These are phyloP conservation scores for Leucosporidium scottii DNA, from an alignment of 768 basidiomycete genomes.

Conservation along the genomic window DNA sequence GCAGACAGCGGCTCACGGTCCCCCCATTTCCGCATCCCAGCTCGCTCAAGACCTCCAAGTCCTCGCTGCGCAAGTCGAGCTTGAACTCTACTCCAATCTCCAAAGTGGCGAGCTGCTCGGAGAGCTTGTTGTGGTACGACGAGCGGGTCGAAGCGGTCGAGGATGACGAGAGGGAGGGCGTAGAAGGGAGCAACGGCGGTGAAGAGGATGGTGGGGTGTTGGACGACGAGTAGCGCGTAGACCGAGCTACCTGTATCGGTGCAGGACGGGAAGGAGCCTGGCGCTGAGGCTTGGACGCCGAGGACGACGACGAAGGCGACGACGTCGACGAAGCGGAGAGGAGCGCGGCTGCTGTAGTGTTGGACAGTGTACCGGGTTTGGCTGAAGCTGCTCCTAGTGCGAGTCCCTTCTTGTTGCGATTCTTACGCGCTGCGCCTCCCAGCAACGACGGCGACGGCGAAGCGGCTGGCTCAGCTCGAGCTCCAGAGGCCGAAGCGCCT, in stretches of 20 bases:
- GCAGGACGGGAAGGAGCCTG: neutral
- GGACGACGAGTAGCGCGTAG: neutral
- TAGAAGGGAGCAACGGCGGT: slow-evolving; percentile 11
- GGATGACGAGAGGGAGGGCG: slow-evolving; percentile 42
- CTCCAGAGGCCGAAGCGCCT: too few relatives aligned
- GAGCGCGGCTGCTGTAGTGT: neutral
- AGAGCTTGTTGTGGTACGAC: slow-evolving; percentile 58
- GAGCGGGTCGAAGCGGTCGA: slow-evolving; percentile 35
- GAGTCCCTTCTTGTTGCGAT: slow-evolving; percentile 36
- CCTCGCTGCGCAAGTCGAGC: slow-evolving; percentile 73
- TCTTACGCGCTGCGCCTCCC: slow-evolving; percentile 9
- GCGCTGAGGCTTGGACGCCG: too few relatives aligned
- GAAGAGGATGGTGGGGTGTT: neutral
- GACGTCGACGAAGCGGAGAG: slow-evolving; percentile 4
- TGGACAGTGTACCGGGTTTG: slow-evolving; percentile 32
- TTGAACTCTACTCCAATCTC: slow-evolving; percentile 74
- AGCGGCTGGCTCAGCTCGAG: too few relatives aligned
- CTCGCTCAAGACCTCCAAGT: slow-evolving; percentile 81
- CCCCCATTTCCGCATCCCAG: slow-evolving; percentile 95
- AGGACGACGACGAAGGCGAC: neutral
- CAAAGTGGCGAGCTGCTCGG: slow-evolving; percentile 74
- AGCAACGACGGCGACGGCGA: too few relatives aligned
- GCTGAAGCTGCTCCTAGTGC: slow-evolving; percentile 26
- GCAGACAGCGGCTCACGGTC: slow-evolving; percentile 92
- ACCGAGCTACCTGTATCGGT: slow-evolving; percentile 24